These are phyloP conservation scores for Mycena alexandri DNA, from an alignment of 768 basidiomycete genomes.

Conservation along the genomic window DNA sequence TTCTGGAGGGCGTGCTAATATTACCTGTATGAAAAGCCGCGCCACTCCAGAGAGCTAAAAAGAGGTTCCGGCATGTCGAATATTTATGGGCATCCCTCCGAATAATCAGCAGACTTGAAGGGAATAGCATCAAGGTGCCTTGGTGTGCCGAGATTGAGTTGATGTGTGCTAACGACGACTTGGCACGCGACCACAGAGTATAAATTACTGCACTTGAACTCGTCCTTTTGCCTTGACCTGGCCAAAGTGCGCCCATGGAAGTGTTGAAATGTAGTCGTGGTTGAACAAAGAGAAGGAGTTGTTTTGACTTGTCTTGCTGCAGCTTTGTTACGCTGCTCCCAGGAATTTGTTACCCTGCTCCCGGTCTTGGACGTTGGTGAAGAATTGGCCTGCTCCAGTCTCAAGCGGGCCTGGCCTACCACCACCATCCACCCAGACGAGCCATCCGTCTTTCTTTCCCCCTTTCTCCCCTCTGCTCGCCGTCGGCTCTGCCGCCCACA, in stretches of 20 bases:
- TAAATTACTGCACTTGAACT: neutral
- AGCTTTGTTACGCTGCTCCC: slow-evolving; percentile 9
- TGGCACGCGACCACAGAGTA: slow-evolving; percentile 16
- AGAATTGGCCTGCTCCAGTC: slow-evolving; percentile 27
- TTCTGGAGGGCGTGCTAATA: too few relatives aligned
- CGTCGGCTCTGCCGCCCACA: slow-evolving; percentile 34
- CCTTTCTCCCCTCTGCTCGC: slow-evolving; percentile 45
- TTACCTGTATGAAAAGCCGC: neutral
- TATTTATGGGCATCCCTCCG: slow-evolving; percentile 14
- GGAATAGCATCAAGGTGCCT: neutral
- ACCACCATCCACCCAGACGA: slow-evolving; percentile 37
- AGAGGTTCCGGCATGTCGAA: neutral
- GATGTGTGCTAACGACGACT: slow-evolving; percentile 11
- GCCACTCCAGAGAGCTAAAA: neutral
- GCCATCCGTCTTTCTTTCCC: slow-evolving; percentile 45
- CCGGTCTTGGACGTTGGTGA: slow-evolving; percentile 22
- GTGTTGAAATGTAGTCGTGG: neutral
- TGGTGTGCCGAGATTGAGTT: neutral
- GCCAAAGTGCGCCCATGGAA: neutral
- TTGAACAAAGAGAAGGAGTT: neutral
- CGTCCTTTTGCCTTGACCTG: neutral
- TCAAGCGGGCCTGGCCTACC: slow-evolving; percentile 29
- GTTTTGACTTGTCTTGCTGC: slow-evolving; percentile 20
- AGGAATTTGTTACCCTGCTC: slow-evolving; percentile 14
- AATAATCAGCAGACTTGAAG: neutral